Evolutionary conservation across 345 rosid species (phyloP).

Genomic region (Brassica carinata): DNA sequence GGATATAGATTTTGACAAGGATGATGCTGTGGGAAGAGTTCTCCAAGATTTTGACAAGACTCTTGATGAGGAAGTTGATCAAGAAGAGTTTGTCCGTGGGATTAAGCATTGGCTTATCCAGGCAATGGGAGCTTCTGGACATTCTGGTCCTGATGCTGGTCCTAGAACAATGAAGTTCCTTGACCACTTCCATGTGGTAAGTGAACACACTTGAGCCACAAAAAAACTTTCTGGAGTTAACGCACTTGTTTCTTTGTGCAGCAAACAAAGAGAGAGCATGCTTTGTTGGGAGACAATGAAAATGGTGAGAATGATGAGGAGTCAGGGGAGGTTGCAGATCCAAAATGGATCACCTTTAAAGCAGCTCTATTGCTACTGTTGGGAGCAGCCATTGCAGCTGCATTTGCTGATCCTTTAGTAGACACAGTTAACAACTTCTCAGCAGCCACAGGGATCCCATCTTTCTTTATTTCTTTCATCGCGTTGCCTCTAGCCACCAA

Average conservation of each 20-base stretch:
- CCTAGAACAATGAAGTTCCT: conserved; percentile 52
- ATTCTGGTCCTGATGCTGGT: conserved; percentile 45
- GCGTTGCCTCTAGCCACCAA: conserved; percentile 92
- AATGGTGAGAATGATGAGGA: conserved; percentile 60
- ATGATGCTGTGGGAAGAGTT: conserved; percentile 64
- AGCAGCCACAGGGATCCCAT: conserved; percentile 83
- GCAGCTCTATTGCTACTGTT: conserved; percentile 66
- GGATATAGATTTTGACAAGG: conserved; percentile 66
- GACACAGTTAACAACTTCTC: conserved; percentile 91
- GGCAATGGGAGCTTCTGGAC: conserved; percentile 47
- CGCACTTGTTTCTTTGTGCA: conserved; percentile 31
- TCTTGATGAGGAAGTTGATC: conserved; percentile 39
- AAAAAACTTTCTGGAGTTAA: not conserved
- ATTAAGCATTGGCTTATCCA: conserved; percentile 57
- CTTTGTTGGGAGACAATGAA: conserved; percentile 54
- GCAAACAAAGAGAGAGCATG: conserved; percentile 78
- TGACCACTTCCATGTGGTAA: conserved; percentile 55
- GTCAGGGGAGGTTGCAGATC: conserved; percentile 53
- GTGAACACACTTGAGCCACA: conserved; percentile 28
- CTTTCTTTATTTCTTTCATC: conserved; percentile 94
- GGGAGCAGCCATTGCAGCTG: conserved; percentile 86
- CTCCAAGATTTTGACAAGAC: conserved; percentile 70
- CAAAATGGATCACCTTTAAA: conserved; percentile 61
- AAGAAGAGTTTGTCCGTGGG: conserved; percentile 58
- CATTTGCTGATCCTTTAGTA: conserved; percentile 90